Evolutionary conservation across 1,284 basidiomycete genomes (phyloP), one percentile per base, ranked within the genome.

Genomic region (Chalciporus sp.): DNA sequence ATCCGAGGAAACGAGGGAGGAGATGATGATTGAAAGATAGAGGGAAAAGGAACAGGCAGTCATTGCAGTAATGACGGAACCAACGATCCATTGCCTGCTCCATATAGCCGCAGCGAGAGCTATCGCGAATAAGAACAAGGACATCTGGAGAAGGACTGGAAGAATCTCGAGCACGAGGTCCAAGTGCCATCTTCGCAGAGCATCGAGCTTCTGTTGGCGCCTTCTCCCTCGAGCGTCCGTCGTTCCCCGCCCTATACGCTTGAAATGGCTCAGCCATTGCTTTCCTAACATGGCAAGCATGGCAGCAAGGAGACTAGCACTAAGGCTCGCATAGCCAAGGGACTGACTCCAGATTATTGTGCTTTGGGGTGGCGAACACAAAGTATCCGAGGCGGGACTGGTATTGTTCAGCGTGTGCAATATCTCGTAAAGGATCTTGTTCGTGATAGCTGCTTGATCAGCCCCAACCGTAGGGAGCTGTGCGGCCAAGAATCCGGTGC

Each of bases 181-280:
- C 23, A 56, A 49, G 19, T 50, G 35, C 55, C 55, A 56, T 12
- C 35, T 28, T 17, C 41, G 8, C 7, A 56, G 12, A 9, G 27
- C 55, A 19, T 56, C 53, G 2, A 45, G 35, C 29, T 37, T 56
- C 20, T 39, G 40, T 19, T 56, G 55, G 14, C 55, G 46, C 31
- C 40, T 31, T 20, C 47, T 28, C 2, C 43, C 19, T 39, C 37
- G 50, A 12, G 6, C 35, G 7, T 47, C 42, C 14, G 29, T 46
- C 8, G 49, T 42, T 17, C 37, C 47, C 23, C 42, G 19, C 20
- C 23, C 46, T 17, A 41, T n/a, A 2, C 37, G 47, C 17, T 37
- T 47, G 46, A 42, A 52, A 45, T 53, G 26, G 17, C 27, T 49
- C 5, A 60, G 42, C 50, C 51, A 56, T 37, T 51, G 59, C 40